phyloP scores from a whole-genome alignment of 345 rosid species.

The Mallotus nudiflorus region DNA sequence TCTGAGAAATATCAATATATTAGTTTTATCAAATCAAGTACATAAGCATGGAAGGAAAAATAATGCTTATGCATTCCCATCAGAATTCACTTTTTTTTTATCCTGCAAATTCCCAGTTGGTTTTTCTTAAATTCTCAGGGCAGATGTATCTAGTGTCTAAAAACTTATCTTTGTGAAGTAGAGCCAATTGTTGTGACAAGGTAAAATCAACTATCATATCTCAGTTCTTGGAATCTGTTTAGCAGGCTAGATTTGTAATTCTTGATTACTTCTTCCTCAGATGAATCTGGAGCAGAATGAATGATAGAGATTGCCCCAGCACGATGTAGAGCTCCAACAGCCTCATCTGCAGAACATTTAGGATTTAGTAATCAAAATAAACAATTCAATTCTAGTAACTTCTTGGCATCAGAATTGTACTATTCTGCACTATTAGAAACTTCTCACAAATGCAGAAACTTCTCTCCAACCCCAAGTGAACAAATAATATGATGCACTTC shows the following conservation, averaged over 20 bases:
- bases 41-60: too few species aligned
- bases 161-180: neutral
- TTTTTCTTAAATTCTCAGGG: too few species aligned
- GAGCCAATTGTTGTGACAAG: neutral
- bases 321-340: conserved; percentile 53
- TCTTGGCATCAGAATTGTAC: neutral
- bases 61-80: too few species aligned
- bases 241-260: conserved; percentile 57
- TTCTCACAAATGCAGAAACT: too few species aligned
- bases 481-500: neutral
- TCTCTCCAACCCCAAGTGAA: neutral
- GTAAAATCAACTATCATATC: conserved; percentile 17
- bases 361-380: neutral
- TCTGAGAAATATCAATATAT: too few species aligned
- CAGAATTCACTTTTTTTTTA: too few species aligned
- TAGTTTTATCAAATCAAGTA: too few species aligned
- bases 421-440: neutral
- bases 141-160: neutral
- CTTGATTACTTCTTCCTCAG: conserved; percentile 53
- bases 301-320: conserved; percentile 60
- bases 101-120: too few species aligned
- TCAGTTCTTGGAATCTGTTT: conserved; percentile 58
- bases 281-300: conserved; percentile 54
- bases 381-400: neutral
- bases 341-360: conserved; percentile 61